Evolutionary conservation across 2,329 filamentous ascomycete genomes (phyloP).

Genomic region (Botrytis fabae): DNA sequence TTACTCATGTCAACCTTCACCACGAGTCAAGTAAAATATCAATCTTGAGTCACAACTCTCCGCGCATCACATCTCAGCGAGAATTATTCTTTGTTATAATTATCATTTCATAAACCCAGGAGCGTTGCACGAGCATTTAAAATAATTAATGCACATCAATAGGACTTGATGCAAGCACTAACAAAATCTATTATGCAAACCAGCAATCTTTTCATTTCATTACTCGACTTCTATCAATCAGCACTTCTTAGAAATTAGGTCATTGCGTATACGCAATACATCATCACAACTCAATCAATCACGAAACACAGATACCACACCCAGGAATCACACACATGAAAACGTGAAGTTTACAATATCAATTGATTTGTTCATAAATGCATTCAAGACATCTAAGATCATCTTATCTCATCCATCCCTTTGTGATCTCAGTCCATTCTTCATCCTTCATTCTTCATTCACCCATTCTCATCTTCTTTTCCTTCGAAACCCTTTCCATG

Average conservation of each 20-base stretch:
- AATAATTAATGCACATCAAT: not conserved
- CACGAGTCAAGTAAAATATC: not conserved
- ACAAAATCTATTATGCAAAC: not conserved
- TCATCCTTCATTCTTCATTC: constrained; percentile 8
- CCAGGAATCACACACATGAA: not conserved
- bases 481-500: constrained; percentile 1
- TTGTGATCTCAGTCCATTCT: constrained; percentile 6
- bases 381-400: constrained; percentile 24
- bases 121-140: not conserved
- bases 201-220: not conserved
- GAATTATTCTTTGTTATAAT: not conserved
- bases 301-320: not conserved
- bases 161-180: not conserved
- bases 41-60: not conserved
- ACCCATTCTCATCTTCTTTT: constrained; percentile 2
- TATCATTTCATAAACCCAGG: not conserved
- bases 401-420: constrained; percentile 22
- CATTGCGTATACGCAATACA: not conserved
- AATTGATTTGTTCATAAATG: constrained; percentile 25
- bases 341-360: constrained; percentile 9
- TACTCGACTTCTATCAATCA: not conserved
- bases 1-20: not conserved
- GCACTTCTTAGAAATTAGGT: not conserved
- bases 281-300: not conserved
- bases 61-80: not conserved